Evolutionary conservation across 2,329 filamentous ascomycete species (phyloP), one percentile per base, ranked within the genome.

Genomic region (Tolypocladium inflatum): DNA sequence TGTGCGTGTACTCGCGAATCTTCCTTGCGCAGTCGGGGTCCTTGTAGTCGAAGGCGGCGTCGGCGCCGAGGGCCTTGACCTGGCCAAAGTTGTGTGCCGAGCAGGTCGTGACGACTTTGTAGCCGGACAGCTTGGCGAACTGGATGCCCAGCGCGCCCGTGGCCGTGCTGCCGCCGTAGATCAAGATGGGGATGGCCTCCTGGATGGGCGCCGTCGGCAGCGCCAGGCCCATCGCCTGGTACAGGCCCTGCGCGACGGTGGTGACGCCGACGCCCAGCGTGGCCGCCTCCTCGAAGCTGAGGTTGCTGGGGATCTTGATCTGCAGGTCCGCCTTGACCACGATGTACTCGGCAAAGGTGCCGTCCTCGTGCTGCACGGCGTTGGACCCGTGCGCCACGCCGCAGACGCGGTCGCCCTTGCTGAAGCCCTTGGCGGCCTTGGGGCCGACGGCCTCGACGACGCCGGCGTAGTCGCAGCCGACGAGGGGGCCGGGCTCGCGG

Each of bases 121-220:
- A 66, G 0, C 78, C 77, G 17, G 73, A 72, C 64, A 68, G 56
- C 41, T 67, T 71, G 19, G 76, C 62, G 17, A 79, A 52, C 62
- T 81, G 78, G 4, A 78, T 71, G 0, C 74, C 76, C 56, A 73
- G 64, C 1, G 73, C 75, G 0, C 78, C 78, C 0, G 68, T 73
- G 0, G 76, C 67, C 1, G 76, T 77, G 39, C 67, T 69, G 2
- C 77, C 80, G 1, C 78, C 79, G 52, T 72, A 73, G 4, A 81
- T 73, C 1, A 81, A 64, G 0, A 81, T 68, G 48, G 61, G 58
- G 23, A 59, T 55, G n/a, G 59, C 26, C 35, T 61, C 58, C 0
- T 60, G 43, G 3, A 65, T 55, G 3, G 59, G 57, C 51, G 60
- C 61, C 55, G n/a, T 63, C 60, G 30, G 56, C 58, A 7, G 68